These are phyloP conservation scores for Metschnikowia cerradonensis DNA, from an alignment of 805 yeast genomes.

Conservation along the genomic window DNA sequence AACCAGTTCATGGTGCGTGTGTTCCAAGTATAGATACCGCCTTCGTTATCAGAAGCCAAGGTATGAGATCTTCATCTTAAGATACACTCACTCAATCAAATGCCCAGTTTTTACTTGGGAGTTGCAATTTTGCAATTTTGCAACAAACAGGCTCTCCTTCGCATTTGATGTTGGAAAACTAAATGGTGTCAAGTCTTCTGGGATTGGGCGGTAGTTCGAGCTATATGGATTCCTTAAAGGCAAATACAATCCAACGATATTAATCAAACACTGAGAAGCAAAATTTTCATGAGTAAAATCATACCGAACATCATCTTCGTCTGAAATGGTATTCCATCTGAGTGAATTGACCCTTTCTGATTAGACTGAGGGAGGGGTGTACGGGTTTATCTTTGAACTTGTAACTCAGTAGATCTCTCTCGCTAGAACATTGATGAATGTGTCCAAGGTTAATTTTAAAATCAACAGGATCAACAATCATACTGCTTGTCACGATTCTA, in stretches of 20 bases:
- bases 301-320: not conserved
- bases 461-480: too few relatives aligned
- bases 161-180: not conserved
- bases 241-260: constrained; percentile 6
- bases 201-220: not conserved
- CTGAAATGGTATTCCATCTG: not conserved
- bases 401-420: too few relatives aligned
- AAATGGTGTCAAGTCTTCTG: too few relatives aligned
- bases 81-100: too few relatives aligned
- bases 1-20: constrained; percentile 23
- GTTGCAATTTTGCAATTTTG: not conserved
- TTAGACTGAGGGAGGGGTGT: not conserved
- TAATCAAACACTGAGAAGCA: not conserved
- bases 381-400: too few relatives aligned
- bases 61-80: constrained; percentile 61
- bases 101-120: constrained; percentile 35
- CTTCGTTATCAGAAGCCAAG: constrained; percentile 50
- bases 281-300: not conserved
- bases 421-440: too few relatives aligned
- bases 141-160: not conserved
- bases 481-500: too few relatives aligned
- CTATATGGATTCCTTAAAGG: not conserved
- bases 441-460: too few relatives aligned
- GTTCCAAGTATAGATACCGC: constrained; percentile 63
- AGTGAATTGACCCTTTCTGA: not conserved